Percentiles rank a stretch among this genome's conserved stretches.
These are phyloP conservation scores for Rhizophagus clarus DNA, from an alignment of 192 early-diverging fungal species.

Conservation along the genomic window DNA sequence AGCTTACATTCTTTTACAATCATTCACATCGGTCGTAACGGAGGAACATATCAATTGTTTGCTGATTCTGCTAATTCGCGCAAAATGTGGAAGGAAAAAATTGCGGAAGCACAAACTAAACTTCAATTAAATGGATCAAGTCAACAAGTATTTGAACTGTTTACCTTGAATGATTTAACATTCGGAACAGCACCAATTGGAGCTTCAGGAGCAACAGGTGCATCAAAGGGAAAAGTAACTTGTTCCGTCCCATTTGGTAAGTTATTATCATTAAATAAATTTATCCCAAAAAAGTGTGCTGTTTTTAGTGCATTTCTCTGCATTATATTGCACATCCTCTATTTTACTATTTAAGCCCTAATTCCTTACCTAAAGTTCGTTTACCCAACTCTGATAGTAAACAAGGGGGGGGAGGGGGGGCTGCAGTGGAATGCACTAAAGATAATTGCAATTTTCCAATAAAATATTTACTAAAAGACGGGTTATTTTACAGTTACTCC, in stretches of 20 bases:
- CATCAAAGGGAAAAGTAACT: conserved; percentile 59
- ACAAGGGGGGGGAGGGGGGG: too few relatives aligned
- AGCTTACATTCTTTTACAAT: conserved; percentile 75
- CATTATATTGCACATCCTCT: not conserved
- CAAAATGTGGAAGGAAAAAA: conserved; percentile 82
- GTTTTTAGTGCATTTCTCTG: not conserved
- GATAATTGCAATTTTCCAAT: too few relatives aligned
- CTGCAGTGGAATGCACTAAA: too few relatives aligned
- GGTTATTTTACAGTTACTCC: conserved; percentile 30
- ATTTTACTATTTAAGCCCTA: too few relatives aligned
- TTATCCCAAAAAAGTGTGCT: too few relatives aligned
- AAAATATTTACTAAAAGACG: too few relatives aligned
- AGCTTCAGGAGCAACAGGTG: conserved; percentile 32
- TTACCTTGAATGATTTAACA: conserved; percentile 30
- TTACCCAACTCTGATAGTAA: too few relatives aligned
- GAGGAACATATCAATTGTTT: conserved; percentile 71
- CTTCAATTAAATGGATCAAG: conserved; percentile 53
- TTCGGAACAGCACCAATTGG: conserved; percentile 1
- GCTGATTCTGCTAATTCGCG: conserved; percentile 72
- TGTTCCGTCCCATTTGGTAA: conserved; percentile 56
- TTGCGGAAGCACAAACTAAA: conserved; percentile 49
- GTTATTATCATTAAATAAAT: not conserved
- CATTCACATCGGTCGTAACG: conserved; percentile 74
- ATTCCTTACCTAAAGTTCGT: too few relatives aligned
- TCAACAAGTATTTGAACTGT: conserved; percentile 54